Conservation (phyloP, 1,139 yeast species). For the Yamadazyma diospyri region DNA sequence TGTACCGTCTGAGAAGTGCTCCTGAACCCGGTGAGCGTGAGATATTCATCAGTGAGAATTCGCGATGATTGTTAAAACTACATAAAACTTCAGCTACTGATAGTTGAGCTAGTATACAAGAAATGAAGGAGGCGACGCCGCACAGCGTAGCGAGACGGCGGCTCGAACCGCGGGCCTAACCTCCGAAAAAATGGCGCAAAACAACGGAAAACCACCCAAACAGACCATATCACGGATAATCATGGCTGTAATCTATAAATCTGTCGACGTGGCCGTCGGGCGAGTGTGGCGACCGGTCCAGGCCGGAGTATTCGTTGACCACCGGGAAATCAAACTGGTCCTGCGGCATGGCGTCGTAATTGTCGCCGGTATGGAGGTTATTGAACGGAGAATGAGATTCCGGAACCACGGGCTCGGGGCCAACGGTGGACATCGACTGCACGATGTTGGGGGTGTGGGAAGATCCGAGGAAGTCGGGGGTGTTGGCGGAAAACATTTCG, state of each 20-base stretch:
- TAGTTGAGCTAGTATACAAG: constrained; percentile 1
- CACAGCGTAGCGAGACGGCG: too few species aligned
- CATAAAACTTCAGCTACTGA: background rate
- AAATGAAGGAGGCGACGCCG: background rate
- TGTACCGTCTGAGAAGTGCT: background rate
- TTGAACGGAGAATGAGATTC: constrained; percentile 5
- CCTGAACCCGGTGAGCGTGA: too few species aligned
- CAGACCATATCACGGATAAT: constrained; percentile 11
- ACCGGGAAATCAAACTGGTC: constrained; percentile 18
- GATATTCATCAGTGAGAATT: too few species aligned
- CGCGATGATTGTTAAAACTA: constrained; percentile 1
- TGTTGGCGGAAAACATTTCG: constrained; percentile 24
- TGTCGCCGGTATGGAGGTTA: constrained; percentile 9
- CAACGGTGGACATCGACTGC: constrained; percentile 2
- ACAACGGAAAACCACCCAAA: background rate
- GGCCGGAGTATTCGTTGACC: constrained; percentile 17
- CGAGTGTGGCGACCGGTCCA: constrained; percentile 15
- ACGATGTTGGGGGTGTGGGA: constrained; percentile 21
- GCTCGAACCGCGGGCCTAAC: too few species aligned
- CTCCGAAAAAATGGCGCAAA: too few species aligned
- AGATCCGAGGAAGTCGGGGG: constrained; percentile 29
- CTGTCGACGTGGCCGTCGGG: constrained; percentile 18
- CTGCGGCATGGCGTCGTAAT: constrained; percentile 13
- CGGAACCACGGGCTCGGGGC: background rate
- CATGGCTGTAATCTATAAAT: constrained; percentile 25